Percentiles rank a stretch among this genome's conserved stretches.
These are phyloP conservation scores for Chaetoscypha palmicola DNA, from an alignment of 2,329 filamentous ascomycete species.

Conservation along the genomic window DNA sequence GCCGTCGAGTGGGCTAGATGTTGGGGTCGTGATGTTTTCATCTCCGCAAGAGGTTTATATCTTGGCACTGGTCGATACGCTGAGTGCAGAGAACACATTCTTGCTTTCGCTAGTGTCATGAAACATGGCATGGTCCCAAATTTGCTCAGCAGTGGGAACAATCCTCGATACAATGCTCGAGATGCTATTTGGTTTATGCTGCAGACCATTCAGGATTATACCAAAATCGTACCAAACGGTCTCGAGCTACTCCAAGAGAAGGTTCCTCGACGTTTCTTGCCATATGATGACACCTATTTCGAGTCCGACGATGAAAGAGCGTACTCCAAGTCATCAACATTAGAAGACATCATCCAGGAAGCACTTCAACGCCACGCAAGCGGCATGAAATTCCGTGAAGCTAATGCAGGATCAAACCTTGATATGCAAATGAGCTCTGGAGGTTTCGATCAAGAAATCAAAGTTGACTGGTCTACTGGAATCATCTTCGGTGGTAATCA, in stretches of 20 bases:
- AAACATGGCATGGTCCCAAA: slow-evolving; percentile 99
- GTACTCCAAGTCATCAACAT: slow-evolving; percentile 75
- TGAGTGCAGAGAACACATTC: slow-evolving; percentile 88
- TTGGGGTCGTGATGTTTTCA: slow-evolving; percentile 97
- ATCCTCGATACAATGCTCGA: slow-evolving; percentile 88
- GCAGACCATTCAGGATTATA: slow-evolving; percentile 92
- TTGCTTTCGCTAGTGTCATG: slow-evolving; percentile 88
- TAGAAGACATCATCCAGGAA: slow-evolving; percentile 89
- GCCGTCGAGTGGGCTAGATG: slow-evolving; percentile 89
- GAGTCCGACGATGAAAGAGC: slow-evolving; percentile 71
- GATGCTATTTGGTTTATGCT: slow-evolving; percentile 98
- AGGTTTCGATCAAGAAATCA: slow-evolving; percentile 87
- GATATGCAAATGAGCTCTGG: slow-evolving; percentile 90
- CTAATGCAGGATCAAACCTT: slow-evolving; percentile 81
- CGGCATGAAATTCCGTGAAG: slow-evolving; percentile 87
- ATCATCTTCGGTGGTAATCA: slow-evolving; percentile 93
- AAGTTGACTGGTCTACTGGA: slow-evolving; percentile 85
- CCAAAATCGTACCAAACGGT: slow-evolving; percentile 72
- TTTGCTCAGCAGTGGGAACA: slow-evolving; percentile 74
- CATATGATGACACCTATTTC: slow-evolving; percentile 96
- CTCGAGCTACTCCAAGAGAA: slow-evolving; percentile 65
- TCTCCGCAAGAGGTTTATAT: slow-evolving; percentile 85
- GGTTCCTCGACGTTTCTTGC: slow-evolving; percentile 78
- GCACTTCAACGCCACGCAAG: slow-evolving; percentile 84
- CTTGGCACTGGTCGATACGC: slow-evolving; percentile 81